phyloP scores from a whole-genome alignment of 108 stramenopile genomes.

The Cyclostephanos tholiformis region DNA sequence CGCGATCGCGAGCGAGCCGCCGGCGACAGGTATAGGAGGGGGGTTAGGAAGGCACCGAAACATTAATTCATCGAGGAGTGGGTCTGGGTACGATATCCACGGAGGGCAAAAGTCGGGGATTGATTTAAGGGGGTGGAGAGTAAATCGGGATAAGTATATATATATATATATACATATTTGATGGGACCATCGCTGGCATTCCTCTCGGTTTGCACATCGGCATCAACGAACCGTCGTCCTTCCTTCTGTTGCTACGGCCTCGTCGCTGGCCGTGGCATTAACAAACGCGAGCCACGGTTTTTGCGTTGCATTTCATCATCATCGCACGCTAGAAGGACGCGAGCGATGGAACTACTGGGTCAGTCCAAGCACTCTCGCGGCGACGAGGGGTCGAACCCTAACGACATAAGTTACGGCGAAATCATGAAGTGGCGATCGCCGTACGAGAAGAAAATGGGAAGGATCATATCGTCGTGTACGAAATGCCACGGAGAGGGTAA shows the following conservation, averaged over 20 bases:
- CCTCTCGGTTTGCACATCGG: slow-evolving; percentile 14
- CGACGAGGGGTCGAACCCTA: neutral
- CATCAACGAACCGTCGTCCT: neutral
- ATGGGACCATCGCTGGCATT: slow-evolving; percentile 15
- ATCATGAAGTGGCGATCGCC: slow-evolving; percentile 21
- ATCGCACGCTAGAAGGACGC: neutral
- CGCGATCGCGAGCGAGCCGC: slow-evolving; percentile 66
- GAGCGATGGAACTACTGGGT: neutral
- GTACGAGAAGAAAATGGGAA: slow-evolving; percentile 38
- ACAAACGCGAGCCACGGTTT: neutral
- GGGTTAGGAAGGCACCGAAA: slow-evolving; percentile 56
- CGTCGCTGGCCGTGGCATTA: neutral
- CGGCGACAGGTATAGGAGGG: slow-evolving; percentile 62
- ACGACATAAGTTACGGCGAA: neutral
- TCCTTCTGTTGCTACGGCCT: neutral
- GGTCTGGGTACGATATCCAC: too few species aligned
- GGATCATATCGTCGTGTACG: slow-evolving; percentile 38
- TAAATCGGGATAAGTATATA: too few species aligned
- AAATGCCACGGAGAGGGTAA: slow-evolving; percentile 69
- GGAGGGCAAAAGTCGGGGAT: neutral
- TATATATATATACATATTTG: neutral
- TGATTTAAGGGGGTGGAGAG: neutral
- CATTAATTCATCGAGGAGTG: too few species aligned
- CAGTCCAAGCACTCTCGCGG: slow-evolving; percentile 4
- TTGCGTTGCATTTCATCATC: neutral